These are phyloP conservation scores for Citrus inodora DNA, from an alignment of 345 rosid species.

Conservation along the genomic window DNA sequence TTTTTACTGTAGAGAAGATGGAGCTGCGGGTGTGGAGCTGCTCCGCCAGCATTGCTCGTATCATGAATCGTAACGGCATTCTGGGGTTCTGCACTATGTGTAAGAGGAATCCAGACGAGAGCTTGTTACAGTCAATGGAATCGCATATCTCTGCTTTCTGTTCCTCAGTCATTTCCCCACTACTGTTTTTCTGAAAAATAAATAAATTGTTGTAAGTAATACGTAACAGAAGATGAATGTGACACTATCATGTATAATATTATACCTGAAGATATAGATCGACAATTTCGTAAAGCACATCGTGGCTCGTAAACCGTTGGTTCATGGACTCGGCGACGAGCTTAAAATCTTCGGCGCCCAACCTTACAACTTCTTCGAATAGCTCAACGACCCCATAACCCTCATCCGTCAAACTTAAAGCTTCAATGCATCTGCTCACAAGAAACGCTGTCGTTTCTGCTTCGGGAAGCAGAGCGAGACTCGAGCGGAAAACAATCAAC, in stretches of 20 bases:
- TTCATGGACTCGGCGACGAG: slow-evolving; percentile 53
- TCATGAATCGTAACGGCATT: slow-evolving; percentile 74
- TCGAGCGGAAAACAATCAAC: slow-evolving; percentile 50
- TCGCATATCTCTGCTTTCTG: slow-evolving; percentile 57
- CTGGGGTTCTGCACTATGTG: slow-evolving; percentile 80
- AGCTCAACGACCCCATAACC: slow-evolving; percentile 35
- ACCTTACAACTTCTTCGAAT: slow-evolving; percentile 44
- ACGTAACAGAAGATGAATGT: not conserved
- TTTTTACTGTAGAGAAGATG: slow-evolving; percentile 31
- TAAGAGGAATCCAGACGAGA: slow-evolving; percentile 59
- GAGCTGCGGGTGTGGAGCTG: slow-evolving; percentile 75
- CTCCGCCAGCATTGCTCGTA: slow-evolving; percentile 80
- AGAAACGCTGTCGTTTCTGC: slow-evolving; percentile 62
- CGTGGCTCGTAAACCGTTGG: slow-evolving; percentile 51
- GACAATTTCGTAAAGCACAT: slow-evolving; percentile 59
- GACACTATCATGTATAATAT: not conserved
- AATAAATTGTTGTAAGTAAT: not conserved
- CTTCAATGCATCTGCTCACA: slow-evolving; percentile 58
- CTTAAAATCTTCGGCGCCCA: slow-evolving; percentile 47
- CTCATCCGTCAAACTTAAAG: slow-evolving; percentile 26
- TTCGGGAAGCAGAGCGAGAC: slow-evolving; percentile 64
- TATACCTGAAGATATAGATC: slow-evolving; percentile 71
- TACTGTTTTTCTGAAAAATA: slow-evolving; percentile 38
- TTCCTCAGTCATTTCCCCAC: slow-evolving; percentile 57
- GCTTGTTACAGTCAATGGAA: slow-evolving; percentile 67